These are phyloP conservation scores for Cyanodermella asteris DNA, from an alignment of 2,329 filamentous ascomycete species.

Conservation along the genomic window DNA sequence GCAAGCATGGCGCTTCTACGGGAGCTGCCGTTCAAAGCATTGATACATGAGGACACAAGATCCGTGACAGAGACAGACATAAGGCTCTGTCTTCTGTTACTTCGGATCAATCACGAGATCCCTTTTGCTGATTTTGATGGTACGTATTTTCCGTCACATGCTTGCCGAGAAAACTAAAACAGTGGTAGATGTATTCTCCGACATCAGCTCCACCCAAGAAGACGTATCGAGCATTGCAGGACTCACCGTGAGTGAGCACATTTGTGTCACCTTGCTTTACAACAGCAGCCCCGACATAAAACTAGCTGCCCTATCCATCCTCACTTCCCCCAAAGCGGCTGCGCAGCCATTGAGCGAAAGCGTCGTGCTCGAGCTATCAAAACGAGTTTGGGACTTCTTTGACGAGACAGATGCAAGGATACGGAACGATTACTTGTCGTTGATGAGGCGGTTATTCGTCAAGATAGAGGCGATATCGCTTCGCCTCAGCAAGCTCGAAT, in stretches of 20 bases:
- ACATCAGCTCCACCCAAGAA: no score
- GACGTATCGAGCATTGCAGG: no score
- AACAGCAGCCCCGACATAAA: slow-evolving; percentile 25
- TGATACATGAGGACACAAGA: no score
- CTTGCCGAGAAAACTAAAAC: no score
- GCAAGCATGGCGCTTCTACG: slow-evolving; percentile 12
- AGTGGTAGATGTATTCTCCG: no score
- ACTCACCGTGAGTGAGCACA: no score
- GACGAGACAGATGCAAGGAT: slow-evolving; percentile 73
- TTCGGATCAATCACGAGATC: no score
- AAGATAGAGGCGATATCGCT: slow-evolving; percentile 45
- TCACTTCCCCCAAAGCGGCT: slow-evolving; percentile 53
- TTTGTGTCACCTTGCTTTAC: slow-evolving; percentile 4
- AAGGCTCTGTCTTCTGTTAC: no score
- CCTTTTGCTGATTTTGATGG: no score
- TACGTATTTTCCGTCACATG: no score
- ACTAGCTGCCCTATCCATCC: slow-evolving; percentile 23
- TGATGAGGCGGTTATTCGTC: slow-evolving; percentile 55
- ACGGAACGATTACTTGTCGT: slow-evolving; percentile 55
- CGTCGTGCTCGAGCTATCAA: slow-evolving; percentile 52
- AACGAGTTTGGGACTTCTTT: slow-evolving; percentile 49
- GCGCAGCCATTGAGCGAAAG: not conserved
- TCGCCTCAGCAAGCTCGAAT: slow-evolving; percentile 12
- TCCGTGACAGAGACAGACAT: no score
- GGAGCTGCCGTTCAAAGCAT: slow-evolving; percentile 2